Evolutionary conservation across 768 basidiomycete genomes (phyloP), one percentile per base, ranked within the genome.

Genomic region (Auricularia sp.): DNA sequence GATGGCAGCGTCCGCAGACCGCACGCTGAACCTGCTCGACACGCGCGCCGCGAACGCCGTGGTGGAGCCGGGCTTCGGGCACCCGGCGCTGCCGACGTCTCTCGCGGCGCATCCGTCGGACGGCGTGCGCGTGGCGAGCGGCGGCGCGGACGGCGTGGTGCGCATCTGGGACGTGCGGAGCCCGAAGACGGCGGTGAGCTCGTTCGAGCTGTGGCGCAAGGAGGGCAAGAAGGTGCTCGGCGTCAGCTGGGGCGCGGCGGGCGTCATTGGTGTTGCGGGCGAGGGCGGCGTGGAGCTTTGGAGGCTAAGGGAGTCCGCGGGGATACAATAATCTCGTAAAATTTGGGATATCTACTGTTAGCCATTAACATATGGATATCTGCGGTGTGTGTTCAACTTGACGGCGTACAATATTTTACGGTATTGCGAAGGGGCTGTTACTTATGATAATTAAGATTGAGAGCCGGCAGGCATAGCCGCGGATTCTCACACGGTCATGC

Each of bases 151-250:
- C 64, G 90, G 91, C 11, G 75, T 86, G 2, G 88, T 86, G 0
- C 78, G 90, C 3, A 71, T 93, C 3, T 93, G 90, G 89, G 91
- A 93, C 71, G 71, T 90, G 33, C 80, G 90, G 3, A 91, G 87
- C 68, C 78, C 80, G 16, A 85, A 86, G 68, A 77, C 79, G 14
- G 83, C 88, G 1, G 77, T 92, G 56, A 79, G 87, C 23, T 84
- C 77, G 65, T 87, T 91, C 70, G 81, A 80, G 59, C 80, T 78
- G 2, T 18, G 36, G 36, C n/a, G 67, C 61, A 61, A 86, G 83
- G 80, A 80, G 3, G 69, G 70, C 5, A 77, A 80, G 71, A 88
- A 88, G 69, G 79, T 90, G 1, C 68, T 90, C 64, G 75, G 78
- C 64, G 77, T 85, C 29, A 84, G 87, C 71, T 85, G 84, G 86